Base-by-base conservation (phyloP, 2,329 filamentous ascomycete species). In the Aureobasidium pullulans region DNA sequence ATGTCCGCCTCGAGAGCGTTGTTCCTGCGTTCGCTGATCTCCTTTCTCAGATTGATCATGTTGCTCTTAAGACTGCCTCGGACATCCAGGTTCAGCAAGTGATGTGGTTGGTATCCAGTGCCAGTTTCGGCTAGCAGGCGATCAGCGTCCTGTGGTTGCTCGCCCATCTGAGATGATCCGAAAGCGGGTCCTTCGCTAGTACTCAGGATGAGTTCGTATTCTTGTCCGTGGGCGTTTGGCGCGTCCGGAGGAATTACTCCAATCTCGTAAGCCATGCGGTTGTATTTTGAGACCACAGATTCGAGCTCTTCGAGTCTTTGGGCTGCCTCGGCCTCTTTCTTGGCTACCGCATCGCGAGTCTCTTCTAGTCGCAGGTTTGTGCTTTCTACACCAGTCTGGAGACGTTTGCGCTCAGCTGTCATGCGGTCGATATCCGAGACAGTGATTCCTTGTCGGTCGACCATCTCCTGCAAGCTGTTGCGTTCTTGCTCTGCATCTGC, bases 371-470 rank as follows among this genome's bases (percentile, higher is more conserved):
- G 83, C 58, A 83, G 80, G 6, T 84, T 81, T 0, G 90, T 88
- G 2, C 86, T 83, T 66, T 96, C 90, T 46, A 96, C 87, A 43
- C 87, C 89, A 67, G 88, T 92, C 64, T 96, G 90, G n/a, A 99
- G 81, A 48, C 94, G 86, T 69, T 99, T 94, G 57, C 92, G 86
- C 72, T 99, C 94, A 37, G 89, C 87, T 66, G 91, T 96, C 93
- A 99, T 96, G 73, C 94, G 90, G 80, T 99, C 94, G 70, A 99
- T 97, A 81, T 99, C 94, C 75, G 94, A 89, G 75, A 96, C 95
- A 68, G 91, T 95, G 71, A 99, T 92, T 2, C 94, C 94, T 70
- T 96, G 90, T 66, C 88, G 86, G 72, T 97, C 94, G 31, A 99
- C 91, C 32, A 88, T 86, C 61, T 87, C 85, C 71, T 97, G 93